These are phyloP conservation scores for Hanseniaspora taiwanica DNA, from an alignment of 805 yeast species.

Conservation along the genomic window DNA sequence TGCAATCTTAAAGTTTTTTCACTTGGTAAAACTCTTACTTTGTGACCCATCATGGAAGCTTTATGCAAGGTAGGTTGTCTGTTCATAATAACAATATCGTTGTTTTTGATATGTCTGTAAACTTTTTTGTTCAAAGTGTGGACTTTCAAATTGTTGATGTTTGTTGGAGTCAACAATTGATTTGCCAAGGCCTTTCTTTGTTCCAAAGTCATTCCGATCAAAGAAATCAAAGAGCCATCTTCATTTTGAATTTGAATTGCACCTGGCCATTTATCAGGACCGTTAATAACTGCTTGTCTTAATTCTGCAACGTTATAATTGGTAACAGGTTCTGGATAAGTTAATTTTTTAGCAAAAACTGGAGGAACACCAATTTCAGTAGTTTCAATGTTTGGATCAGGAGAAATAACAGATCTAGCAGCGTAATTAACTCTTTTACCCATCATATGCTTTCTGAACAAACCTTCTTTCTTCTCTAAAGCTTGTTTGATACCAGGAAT, in stretches of 20 bases:
- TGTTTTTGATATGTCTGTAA: conserved; percentile 83
- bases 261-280: conserved; percentile 98
- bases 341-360: conserved; percentile 87
- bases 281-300: conserved; percentile 91
- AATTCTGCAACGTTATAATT: conserved; percentile 78
- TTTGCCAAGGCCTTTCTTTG: conserved; percentile 93
- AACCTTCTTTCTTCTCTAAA: conserved; percentile 94
- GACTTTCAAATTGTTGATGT: conserved; percentile 29
- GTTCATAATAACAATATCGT: conserved; percentile 94
- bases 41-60: conserved; percentile 99
- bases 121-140: conserved; percentile 80
- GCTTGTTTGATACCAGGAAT: conserved; percentile 97
- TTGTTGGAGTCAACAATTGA: conserved; percentile 77
- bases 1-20: conserved; percentile 94
- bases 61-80: conserved; percentile 98
- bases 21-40: conserved; percentile 91
- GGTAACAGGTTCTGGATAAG: conserved; percentile 98
- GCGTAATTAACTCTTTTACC: conserved; percentile 99
- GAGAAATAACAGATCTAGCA: conserved; percentile 97
- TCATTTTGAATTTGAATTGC: conserved; percentile 93
- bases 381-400: conserved; percentile 96
- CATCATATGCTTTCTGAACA: conserved; percentile 98
- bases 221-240: conserved; percentile 72
- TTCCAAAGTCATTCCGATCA: conserved; percentile 80
- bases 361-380: conserved; percentile 99